Base-by-base conservation (phyloP, 164 flowering plant genomes). In the Cinnamomum chago region DNA sequence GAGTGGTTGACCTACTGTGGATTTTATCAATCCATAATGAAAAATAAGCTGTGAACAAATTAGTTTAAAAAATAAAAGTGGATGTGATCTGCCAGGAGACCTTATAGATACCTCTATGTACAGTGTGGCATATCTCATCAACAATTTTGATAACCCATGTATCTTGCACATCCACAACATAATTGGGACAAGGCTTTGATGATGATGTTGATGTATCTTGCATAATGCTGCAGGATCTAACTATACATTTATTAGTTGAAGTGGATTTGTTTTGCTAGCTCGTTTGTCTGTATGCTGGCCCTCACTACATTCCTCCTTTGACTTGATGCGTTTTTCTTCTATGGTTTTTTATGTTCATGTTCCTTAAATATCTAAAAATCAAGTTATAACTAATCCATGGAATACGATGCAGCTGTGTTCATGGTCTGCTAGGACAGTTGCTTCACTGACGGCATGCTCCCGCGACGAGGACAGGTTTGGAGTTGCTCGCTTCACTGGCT, bases 401-500 rank as follows among this genome's bases (percentile, higher is more conserved):
- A 75, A 50, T 75, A 35, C 52, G 58, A 0, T 86, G 85, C 91
- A 96, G 95, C 84, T 91, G 27, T 88, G 76, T 80, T 84, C 88
- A 52, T 96, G 99, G 98, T 86, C 89, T 80, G 90, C 97, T 3
- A 85, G 87, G 71, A 72, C 86, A 18, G 80, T 81, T 52, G 86
- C 95, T 28, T 85, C 94, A 25, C 75, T 94, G 76, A 92, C 95
- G 68, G 88, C 89, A 50, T 73, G 76, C 24, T 96, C 99, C 7
- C 95, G 73, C 68, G 84, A 76, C 67, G 99, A 96, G 77, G 99
- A 94, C 78, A 81, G 89, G 65, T 91, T 84, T 71, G 98, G 99
- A 14, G 91, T 91, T 25, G 98, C 98, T 65, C 99, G 94, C 72
- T 90, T 96, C 55, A 82, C 94, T 3, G 95, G 97, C 17, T 87